Evolutionary conservation across 2,329 filamentous ascomycete genomes (phyloP), one percentile per base, ranked within the genome.

Genomic region (Sporothrix globosa): DNA sequence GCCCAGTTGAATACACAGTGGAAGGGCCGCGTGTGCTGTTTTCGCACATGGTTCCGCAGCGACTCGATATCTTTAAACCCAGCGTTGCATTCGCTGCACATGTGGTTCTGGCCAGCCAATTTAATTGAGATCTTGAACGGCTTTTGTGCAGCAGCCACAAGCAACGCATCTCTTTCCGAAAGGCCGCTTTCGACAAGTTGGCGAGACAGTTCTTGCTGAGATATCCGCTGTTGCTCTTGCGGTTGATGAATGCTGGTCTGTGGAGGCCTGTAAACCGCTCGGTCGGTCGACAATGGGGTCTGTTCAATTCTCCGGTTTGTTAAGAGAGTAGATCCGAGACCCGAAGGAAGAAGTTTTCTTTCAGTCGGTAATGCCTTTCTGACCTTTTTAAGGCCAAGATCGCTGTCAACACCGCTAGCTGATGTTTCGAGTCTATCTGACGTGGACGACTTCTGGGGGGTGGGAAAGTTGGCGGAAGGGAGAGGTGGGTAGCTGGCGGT

Each of bases 1-100:
- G 94, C 96, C 69, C 87, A 89, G 41, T 87, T 83, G 78, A 97
- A 93, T 70, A 92, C 88, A 79, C 95, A 98, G 30, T 85, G 83
- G 76, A 95, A 96, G 0, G 87, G 85, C 0, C 87, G 85, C 1
- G 82, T 85, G 75, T 90, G 87, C 34, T 83, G 79, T 69, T 82
- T 82, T 71, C 84, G 84, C 74, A 83, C 79, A 76, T 88, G 85
- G 66, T 80, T 82, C 61, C 85, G 80, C 2, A 87, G 82, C 4
- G 79, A 74, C 7, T 75, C 75, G 30, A 79, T 76, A 72, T 86
- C 84, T 41, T 82, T 81, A 77, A 87, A 87, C n/a, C 76, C 74
- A 1, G 76, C 76, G 9, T 71, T 69, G 74, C 82, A 84, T 24
- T 82, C 76, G 1, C 72, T 70, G 74, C 83, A 85, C 39, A 69